phyloP scores from a whole-genome alignment of 305 asterid genomes.

The Lippia alba region DNA sequence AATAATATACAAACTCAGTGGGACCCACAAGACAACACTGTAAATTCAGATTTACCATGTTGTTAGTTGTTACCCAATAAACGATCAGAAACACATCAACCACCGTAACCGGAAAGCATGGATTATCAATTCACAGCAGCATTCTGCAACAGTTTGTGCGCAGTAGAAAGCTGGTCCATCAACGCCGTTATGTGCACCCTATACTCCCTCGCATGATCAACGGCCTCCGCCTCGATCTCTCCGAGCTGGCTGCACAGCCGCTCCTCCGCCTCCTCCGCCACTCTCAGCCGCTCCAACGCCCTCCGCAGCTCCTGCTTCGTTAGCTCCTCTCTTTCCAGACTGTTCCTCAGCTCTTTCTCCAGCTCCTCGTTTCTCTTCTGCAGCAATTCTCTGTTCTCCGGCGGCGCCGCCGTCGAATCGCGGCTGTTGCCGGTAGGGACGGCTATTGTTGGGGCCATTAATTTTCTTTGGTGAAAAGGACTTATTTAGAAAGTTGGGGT shows the following conservation, averaged over 20 bases:
- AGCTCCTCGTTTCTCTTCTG: conserved; percentile 53
- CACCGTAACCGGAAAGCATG: too few species aligned
- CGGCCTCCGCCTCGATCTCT: conserved; percentile 84
- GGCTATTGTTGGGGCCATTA: conserved; percentile 35
- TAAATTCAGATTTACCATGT: too few species aligned
- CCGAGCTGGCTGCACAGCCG: conserved; percentile 80
- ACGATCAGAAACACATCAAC: too few species aligned
- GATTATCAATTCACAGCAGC: conserved; percentile 31
- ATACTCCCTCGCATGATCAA: conserved; percentile 63
- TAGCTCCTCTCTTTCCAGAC: conserved; percentile 58
- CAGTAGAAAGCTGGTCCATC: conserved; percentile 55
- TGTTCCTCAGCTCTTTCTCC: conserved; percentile 48
- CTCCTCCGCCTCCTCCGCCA: conserved; percentile 94
- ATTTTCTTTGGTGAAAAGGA: too few species aligned
- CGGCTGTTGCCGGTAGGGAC: conserved; percentile 23
- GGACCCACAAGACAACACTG: background rate
- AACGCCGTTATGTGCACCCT: conserved; percentile 47
- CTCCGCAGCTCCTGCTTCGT: conserved; percentile 54
- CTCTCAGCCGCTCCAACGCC: conserved; percentile 52
- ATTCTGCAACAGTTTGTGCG: conserved; percentile 35
- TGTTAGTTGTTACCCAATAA: too few species aligned
- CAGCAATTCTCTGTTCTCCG: conserved; percentile 34
- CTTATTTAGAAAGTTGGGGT: too few species aligned
- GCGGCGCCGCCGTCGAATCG: conserved; percentile 15
- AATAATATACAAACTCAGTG: background rate